Percentiles rank a stretch among this genome's conserved stretches.
These are phyloP conservation scores for Angomonas deanei DNA, from an alignment of 208 protist species.

Conservation along the genomic window DNA sequence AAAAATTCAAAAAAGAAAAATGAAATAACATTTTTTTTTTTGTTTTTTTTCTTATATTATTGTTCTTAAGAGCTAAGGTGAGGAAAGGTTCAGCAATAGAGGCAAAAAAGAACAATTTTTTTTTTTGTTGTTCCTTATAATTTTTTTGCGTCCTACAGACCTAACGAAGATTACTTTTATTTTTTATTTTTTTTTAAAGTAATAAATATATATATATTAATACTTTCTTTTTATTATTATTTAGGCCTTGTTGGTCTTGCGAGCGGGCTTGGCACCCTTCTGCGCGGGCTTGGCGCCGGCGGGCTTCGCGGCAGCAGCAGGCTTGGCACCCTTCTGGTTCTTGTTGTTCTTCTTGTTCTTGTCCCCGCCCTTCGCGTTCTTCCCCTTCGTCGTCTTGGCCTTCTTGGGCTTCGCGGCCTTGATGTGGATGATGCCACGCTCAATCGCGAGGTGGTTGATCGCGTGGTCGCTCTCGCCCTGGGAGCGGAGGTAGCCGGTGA, in stretches of 20 bases:
- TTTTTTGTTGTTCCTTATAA: slow-evolving; percentile 1
- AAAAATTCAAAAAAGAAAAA: neutral
- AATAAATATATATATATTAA: no score
- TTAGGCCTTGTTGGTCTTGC: slow-evolving; percentile 19
- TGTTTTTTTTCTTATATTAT: slow-evolving; percentile 1
- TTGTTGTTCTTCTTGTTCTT: neutral
- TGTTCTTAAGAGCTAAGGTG: neutral
- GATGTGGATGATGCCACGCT: slow-evolving; percentile 78
- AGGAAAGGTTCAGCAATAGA: neutral
- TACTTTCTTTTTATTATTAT: neutral
- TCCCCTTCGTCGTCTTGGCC: slow-evolving; percentile 16
- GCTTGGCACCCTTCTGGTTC: neutral
- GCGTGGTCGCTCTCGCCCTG: slow-evolving; percentile 92
- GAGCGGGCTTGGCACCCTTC: slow-evolving; percentile 17
- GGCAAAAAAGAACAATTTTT: neutral
- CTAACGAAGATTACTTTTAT: neutral
- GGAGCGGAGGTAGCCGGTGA: slow-evolving; percentile 93
- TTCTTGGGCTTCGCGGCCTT: slow-evolving; percentile 81
- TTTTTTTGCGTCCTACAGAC: neutral
- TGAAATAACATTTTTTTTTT: neutral
- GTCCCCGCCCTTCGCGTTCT: slow-evolving; percentile 27
- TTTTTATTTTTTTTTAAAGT: neutral
- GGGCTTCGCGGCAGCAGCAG: neutral
- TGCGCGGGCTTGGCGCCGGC: slow-evolving; percentile 9
- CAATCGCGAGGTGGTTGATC: slow-evolving; percentile 92